A percentile compares a stretch with the other conserved stretches of the same genome.
phyloP scores from a whole-genome alignment of 192 early-diverging fungal species.

The Backusella parvicylindrica region DNA sequence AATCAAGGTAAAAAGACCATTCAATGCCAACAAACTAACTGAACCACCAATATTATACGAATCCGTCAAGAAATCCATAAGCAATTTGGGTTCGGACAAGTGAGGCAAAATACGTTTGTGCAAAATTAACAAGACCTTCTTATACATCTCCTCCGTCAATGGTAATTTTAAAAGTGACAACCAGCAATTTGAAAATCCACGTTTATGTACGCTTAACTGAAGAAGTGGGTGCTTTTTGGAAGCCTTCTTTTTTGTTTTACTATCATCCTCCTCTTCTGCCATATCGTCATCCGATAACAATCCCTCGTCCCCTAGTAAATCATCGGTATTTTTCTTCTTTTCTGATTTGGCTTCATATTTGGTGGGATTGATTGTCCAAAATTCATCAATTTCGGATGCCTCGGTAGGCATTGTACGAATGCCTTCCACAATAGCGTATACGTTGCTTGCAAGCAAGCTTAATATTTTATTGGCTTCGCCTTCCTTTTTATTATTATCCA shows the following conservation, averaged over 20 bases:
- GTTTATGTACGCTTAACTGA: conserved; percentile 54
- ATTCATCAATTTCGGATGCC: conserved; percentile 49
- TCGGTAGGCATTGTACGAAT: conserved; percentile 59
- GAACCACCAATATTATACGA: conserved; percentile 88
- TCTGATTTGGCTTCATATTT: conserved; percentile 1
- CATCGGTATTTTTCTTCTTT: background rate
- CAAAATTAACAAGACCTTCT: conserved; percentile 74
- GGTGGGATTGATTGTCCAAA: conserved; percentile 60
- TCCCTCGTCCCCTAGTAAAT: conserved; percentile 23
- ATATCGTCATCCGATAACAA: conserved; percentile 24
- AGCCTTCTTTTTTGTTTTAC: conserved; percentile 22
- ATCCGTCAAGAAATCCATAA: conserved; percentile 94
- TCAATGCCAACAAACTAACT: conserved; percentile 87
- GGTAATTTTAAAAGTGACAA: conserved; percentile 69
- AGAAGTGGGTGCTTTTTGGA: conserved; percentile 29
- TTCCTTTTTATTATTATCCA: conserved; percentile 21
- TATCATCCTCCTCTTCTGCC: conserved; percentile 25
- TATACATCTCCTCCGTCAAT: conserved; percentile 72
- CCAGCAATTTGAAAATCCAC: conserved; percentile 79
- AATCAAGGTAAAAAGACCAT: conserved; percentile 94
- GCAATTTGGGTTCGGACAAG: conserved; percentile 67
- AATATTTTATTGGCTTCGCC: background rate
- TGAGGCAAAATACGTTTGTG: conserved; percentile 90
- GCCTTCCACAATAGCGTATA: conserved; percentile 55
- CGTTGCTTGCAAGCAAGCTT: conserved; percentile 50